phyloP scores from a whole-genome alignment of 768 basidiomycete genomes.

The Lactarius vividus region DNA sequence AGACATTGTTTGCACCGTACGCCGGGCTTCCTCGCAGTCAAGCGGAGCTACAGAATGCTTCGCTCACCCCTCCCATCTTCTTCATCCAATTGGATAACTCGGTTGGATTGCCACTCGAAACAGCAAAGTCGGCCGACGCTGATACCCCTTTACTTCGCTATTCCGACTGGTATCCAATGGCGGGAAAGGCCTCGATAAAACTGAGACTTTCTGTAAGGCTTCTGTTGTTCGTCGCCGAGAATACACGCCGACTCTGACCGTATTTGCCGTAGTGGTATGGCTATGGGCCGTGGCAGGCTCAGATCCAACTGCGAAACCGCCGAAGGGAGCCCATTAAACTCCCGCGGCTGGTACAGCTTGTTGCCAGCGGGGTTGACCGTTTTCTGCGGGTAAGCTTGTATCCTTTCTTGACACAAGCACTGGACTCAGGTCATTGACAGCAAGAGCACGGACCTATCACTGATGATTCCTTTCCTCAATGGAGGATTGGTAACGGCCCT shows the following conservation, averaged over 20 bases:
- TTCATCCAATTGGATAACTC: slow-evolving; percentile 10
- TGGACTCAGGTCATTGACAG: slow-evolving; percentile 1
- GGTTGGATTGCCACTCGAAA: slow-evolving; percentile 14
- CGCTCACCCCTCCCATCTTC: slow-evolving; percentile 15
- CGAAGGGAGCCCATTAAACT: slow-evolving; percentile 20
- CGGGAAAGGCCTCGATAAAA: slow-evolving; percentile 20
- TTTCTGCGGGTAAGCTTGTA: slow-evolving; percentile 13
- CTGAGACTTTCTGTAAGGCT: slow-evolving; percentile 20
- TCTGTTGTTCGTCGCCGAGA: not conserved
- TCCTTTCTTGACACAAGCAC: not conserved
- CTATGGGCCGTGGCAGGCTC: slow-evolving; percentile 18
- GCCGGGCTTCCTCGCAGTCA: slow-evolving; percentile 20
- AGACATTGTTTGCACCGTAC: slow-evolving; percentile 19
- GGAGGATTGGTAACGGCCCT: slow-evolving; percentile 17
- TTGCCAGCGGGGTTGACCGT: slow-evolving; percentile 22
- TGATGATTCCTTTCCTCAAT: slow-evolving; percentile 2
- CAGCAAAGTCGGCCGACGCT: slow-evolving; percentile 14
- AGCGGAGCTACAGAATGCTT: slow-evolving; percentile 13
- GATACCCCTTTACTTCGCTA: slow-evolving; percentile 5
- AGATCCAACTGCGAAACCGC: slow-evolving; percentile 23
- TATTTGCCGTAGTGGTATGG: slow-evolving; percentile 14
- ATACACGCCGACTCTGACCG: not conserved
- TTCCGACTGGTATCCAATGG: slow-evolving; percentile 16
- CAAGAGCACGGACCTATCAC: slow-evolving; percentile 9
- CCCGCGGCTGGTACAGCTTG: slow-evolving; percentile 18